Evolutionary conservation across 2,329 filamentous ascomycete species (phyloP), one percentile per base, ranked within the genome.

Genomic region (Diaporthe sp.): DNA sequence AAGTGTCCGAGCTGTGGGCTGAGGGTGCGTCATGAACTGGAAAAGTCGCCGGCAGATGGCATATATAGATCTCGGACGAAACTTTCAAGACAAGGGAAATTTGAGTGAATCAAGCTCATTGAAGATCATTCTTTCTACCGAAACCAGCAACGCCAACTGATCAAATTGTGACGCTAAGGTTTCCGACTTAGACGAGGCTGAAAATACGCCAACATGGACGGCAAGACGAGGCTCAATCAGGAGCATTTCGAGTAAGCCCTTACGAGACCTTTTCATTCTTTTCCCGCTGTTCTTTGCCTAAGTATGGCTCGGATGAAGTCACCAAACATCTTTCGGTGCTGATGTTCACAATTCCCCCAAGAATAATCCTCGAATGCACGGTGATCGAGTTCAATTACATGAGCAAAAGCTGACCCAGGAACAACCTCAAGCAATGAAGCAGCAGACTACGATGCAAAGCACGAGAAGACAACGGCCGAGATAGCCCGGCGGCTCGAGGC

Each of bases 361-460:
- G 28, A 13, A 2, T 2, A 13, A 33, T 15, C 10, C 12, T 15
- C 4, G n/a, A 10, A 10, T 28, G 28, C 45, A 60, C n/a, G 35
- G 17, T 40, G 47, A 8, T 22, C 4, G 12, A 7, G 15, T 19
- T n/a, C 30, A 30, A 17, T 50, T 42, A 7, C 15, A 4, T 35
- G 4, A n/a, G 6, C n/a, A 52, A 50, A 55, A 33, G 60, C 74
- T 75, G 33, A 61, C 38, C 3, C 19, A 47, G 9, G n/a, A 12
- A 28, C 1, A 4, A 1, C 13, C 19, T 61, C n/a, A n/a, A 91
- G 90, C 76, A 82, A 89, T 64, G 82, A 88, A 76, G 87, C 90
- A 4, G 83, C 87, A 3, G 82, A 83, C 3, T 92, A 93, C 79
- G 91, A 93, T 78, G 79, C 82, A 52, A 89, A 87, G 74, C 90